Base-by-base conservation (phyloP, 768 basidiomycete genomes). In the Rhizopogon vesiculosus region DNA sequence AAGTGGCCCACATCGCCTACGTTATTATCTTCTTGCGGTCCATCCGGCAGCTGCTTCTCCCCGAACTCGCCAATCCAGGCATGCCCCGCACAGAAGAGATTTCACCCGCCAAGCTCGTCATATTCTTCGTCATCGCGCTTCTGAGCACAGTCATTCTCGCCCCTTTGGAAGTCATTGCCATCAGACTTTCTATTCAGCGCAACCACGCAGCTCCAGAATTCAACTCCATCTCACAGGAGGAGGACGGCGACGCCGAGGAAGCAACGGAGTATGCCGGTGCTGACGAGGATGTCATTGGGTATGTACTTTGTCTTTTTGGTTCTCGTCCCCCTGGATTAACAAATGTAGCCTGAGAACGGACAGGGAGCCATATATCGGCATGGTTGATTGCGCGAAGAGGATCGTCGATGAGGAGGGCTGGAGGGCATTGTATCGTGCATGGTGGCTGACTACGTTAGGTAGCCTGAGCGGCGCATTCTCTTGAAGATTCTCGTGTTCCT, bases 241-340 rank as follows among this genome's bases (percentile, higher is more conserved):
- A 82, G 16, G 85, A 86, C 41, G 83, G 81, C 6, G 85, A 87
- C 61, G 74, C 72, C 3, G 80, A 89, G 55, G 80, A 82, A 45
- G 71, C 73, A 1, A 69, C 73, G 5, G 87, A 89, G 60, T 93
- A 83, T 61, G 76, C 82, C 25, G 87, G 86, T 15, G 69, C 75
- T 5, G 84, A 87, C 28, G 91, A 93, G 63, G 91, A 93, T 61
- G 91, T 93, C 16, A 91, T 93, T 59, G 90, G 89, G 88, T 89
- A 61, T 50, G 84, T 66, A 28, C 28, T 42, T 53, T 38, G 45
- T 31, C 49, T 53, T 39, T 45, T 18, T 19, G 12, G 33, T 41
- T 44, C 45, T 22, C 41, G 33, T 7, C 18, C 1, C 40, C 3
- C 25, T 25, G 13, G 42, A 33, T 53, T 44, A 40, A 48, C 7